Conservation (phyloP, 257 asterid species). For the Voacanga thouarsii region DNA sequence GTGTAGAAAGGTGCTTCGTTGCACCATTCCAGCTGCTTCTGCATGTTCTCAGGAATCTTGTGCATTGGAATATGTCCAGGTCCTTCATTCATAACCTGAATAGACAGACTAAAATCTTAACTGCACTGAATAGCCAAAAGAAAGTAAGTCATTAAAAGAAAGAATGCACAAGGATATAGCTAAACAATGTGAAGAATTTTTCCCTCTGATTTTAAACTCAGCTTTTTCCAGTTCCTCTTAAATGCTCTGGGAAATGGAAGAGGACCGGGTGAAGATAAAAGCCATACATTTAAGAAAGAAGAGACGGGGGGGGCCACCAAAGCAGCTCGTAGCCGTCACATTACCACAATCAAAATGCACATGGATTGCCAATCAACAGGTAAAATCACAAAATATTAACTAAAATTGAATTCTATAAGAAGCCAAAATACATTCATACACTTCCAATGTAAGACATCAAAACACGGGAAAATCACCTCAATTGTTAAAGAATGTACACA, state of each 20-base stretch:
- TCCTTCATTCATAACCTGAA: constrained; percentile 95
- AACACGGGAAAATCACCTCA: background rate
- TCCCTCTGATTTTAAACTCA: background rate
- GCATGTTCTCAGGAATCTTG: constrained; percentile 95
- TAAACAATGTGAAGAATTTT: background rate
- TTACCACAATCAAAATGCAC: background rate
- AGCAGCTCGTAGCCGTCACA: background rate
- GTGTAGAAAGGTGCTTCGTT: constrained; percentile 96
- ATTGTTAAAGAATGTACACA: background rate
- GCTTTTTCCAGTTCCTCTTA: too few species aligned
- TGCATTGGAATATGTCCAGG: constrained; percentile 94
- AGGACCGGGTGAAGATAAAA: background rate
- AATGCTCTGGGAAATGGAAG: background rate
- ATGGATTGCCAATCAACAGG: background rate
- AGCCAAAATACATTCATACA: background rate
- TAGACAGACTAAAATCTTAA: background rate
- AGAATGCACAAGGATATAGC: background rate
- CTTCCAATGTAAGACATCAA: background rate
- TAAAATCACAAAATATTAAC: background rate
- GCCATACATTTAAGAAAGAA: too few species aligned
- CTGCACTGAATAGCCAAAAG: background rate
- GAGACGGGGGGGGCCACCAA: too few species aligned
- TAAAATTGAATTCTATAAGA: too few species aligned
- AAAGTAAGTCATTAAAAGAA: background rate
- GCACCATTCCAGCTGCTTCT: constrained; percentile 95